Percentiles rank a stretch among this genome's conserved stretches.
Evolutionary conservation across 148 eudicot genomes (phyloP).

Genomic region (Hydrangea macrophylla): DNA sequence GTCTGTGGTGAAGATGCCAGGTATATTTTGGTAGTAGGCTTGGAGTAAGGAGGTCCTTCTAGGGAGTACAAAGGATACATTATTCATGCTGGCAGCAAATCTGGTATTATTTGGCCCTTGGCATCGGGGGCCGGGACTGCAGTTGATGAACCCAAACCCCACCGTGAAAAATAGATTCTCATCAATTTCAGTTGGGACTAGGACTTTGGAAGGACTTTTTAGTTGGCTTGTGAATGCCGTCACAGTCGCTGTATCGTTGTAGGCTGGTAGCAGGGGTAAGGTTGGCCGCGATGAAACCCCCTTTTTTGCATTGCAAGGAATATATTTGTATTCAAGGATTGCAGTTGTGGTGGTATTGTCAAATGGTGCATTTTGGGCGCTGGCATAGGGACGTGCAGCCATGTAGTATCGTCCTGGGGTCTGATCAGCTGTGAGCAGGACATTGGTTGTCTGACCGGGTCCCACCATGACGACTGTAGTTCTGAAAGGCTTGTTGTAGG

Average conservation of each 20-base stretch:
- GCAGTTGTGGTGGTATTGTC: slow-evolving; percentile 82
- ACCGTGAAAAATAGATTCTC: slow-evolving; percentile 61
- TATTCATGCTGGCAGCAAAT: slow-evolving; percentile 69
- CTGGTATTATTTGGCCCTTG: slow-evolving; percentile 74
- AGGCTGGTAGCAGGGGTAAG: slow-evolving; percentile 57
- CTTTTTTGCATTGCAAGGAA: slow-evolving; percentile 20
- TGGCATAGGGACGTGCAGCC: slow-evolving; percentile 65
- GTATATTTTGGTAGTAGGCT: slow-evolving; percentile 53
- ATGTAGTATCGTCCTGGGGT: slow-evolving; percentile 57
- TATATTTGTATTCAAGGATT: slow-evolving; percentile 51
- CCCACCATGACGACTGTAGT: slow-evolving; percentile 61
- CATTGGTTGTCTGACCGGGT: slow-evolving; percentile 76
- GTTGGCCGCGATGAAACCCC: slow-evolving; percentile 30
- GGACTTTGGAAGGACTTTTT: slow-evolving; percentile 36
- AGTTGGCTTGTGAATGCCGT: slow-evolving; percentile 48
- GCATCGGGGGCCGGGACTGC: slow-evolving; percentile 54
- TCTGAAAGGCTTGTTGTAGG: slow-evolving; percentile 60
- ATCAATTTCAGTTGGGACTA: slow-evolving; percentile 55
- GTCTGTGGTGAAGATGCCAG: slow-evolving; percentile 67
- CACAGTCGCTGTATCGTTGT: slow-evolving; percentile 65
- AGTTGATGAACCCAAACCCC: slow-evolving; percentile 55
- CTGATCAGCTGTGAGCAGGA: slow-evolving; percentile 62
- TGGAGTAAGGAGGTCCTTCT: slow-evolving; percentile 50
- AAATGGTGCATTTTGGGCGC: slow-evolving; percentile 44
- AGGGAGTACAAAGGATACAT: slow-evolving; percentile 58